Conservation (phyloP, 2,329 filamentous ascomycete species). For the Leptoxyphium fumago region DNA sequence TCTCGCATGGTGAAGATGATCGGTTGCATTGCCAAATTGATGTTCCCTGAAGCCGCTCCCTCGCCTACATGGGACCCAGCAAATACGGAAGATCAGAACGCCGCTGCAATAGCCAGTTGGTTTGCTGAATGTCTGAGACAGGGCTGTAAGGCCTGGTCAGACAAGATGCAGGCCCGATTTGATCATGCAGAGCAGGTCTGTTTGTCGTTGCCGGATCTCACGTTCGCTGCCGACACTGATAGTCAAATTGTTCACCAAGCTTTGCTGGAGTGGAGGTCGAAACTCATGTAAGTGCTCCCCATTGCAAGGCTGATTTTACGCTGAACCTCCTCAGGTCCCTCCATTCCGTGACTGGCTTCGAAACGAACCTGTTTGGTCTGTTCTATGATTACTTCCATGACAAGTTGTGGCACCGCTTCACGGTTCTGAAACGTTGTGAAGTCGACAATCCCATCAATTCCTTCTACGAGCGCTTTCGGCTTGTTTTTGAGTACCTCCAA, state of each 20-base stretch:
- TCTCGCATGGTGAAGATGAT: neutral
- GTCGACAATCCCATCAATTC: neutral
- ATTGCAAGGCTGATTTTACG: neutral
- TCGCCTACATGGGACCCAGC: neutral
- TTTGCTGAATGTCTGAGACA: neutral
- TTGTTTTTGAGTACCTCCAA: neutral
- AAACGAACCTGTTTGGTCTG: neutral
- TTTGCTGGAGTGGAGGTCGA: neutral
- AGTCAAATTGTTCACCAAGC: neutral
- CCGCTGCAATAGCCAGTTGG: neutral
- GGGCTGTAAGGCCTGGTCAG: neutral
- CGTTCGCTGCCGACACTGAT: neutral
- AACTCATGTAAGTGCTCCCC: neutral
- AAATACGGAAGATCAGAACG: neutral
- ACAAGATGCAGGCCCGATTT: neutral
- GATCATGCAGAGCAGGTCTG: neutral
- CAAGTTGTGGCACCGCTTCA: neutral
- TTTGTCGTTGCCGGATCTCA: neutral
- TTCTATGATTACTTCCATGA: neutral
- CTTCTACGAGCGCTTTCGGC: neutral
- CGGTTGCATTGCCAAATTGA: neutral
- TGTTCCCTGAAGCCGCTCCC: neutral
- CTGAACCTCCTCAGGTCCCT: neutral
- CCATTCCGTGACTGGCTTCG: neutral
- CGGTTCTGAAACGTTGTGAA: neutral